Conservation (phyloP, 345 rosid species). For the Lumnitzera littorea region DNA sequence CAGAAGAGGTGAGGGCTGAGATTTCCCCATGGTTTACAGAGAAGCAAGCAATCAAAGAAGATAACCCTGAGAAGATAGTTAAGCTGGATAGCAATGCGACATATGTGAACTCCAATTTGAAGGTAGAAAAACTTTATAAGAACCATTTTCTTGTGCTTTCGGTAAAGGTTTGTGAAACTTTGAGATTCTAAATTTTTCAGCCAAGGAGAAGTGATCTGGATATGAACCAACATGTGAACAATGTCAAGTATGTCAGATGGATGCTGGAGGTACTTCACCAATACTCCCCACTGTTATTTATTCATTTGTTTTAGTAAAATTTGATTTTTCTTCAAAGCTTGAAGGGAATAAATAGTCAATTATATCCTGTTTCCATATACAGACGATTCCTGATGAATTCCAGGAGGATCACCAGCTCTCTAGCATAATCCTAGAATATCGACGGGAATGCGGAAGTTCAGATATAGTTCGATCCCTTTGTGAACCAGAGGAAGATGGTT, state of each 20-base stretch:
- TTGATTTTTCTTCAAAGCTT: neutral
- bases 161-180: no score
- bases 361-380: conserved; percentile 3
- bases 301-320: neutral
- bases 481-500: conserved; percentile 41
- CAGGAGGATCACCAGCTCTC: conserved; percentile 41
- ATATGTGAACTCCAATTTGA: conserved; percentile 38
- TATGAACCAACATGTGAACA: conserved; percentile 73
- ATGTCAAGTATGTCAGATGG: conserved; percentile 67
- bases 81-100: conserved; percentile 48
- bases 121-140: conserved; percentile 21
- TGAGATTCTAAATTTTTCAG: conserved; percentile 14
- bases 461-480: conserved; percentile 53
- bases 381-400: conserved; percentile 48
- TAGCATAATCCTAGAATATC: conserved; percentile 37
- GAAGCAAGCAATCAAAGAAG: conserved; percentile 55
- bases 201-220: conserved; percentile 57
- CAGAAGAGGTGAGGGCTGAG: conserved; percentile 55
- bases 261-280: conserved; percentile 51
- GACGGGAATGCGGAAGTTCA: conserved; percentile 53
- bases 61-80: conserved; percentile 36
- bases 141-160: neutral
- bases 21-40: conserved; percentile 59
- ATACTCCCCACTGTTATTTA: neutral
- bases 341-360: neutral